phyloP scores from a whole-genome alignment of 164 flowering plant genomes.

The Paratinospora sagittata region DNA sequence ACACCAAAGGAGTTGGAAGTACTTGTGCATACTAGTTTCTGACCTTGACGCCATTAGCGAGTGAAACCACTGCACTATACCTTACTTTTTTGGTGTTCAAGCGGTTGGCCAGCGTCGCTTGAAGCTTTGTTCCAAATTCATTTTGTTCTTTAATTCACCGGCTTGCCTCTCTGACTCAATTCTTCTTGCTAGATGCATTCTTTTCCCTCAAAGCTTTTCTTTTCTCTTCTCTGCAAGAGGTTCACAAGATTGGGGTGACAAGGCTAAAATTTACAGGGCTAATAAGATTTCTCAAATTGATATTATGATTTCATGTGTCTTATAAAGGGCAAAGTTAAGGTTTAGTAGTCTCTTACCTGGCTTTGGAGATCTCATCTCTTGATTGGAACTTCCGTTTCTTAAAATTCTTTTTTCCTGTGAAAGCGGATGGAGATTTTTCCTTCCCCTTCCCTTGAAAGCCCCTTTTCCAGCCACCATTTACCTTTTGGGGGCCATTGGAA shows the following conservation, averaged over 20 bases:
- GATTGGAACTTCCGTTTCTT: slow-evolving; percentile 44
- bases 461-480: slow-evolving; percentile 16
- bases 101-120: not conserved
- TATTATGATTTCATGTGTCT: not conserved
- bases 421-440: slow-evolving; percentile 8
- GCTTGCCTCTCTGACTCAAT: not conserved
- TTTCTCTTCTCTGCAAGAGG: slow-evolving; percentile 26
- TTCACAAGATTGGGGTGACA: not conserved
- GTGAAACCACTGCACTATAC: not conserved
- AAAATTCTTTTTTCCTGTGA: slow-evolving; percentile 14
- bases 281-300: too few relatives aligned
- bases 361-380: slow-evolving; percentile 44
- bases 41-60: not conserved
- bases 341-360: slow-evolving; percentile 33
- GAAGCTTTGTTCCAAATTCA: not conserved
- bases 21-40: not conserved
- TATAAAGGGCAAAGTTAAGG: not conserved
- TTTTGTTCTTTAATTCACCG: not conserved
- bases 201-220: slow-evolving; percentile 20
- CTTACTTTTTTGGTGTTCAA: not conserved
- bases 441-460: slow-evolving; percentile 21
- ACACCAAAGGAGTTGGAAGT: not conserved
- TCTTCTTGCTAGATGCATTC: slow-evolving; percentile 6
- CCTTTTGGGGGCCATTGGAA: slow-evolving; percentile 10
- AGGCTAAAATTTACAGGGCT: not conserved